Base-by-base conservation (phyloP, 352 stramenopile species). In the Phytophthora litchii region DNA sequence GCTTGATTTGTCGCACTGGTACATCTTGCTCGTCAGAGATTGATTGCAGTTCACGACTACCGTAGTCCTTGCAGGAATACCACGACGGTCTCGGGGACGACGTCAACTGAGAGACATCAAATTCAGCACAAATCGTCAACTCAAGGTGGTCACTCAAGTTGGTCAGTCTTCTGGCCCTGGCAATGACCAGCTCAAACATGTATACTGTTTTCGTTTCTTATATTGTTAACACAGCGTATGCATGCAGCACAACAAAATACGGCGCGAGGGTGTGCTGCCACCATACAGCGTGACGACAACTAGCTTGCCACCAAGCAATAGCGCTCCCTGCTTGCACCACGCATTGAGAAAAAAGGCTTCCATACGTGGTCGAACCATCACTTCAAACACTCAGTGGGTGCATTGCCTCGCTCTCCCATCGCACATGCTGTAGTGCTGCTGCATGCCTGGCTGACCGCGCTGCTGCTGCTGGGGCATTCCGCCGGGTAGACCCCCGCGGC, bases 401-500 rank as follows among this genome's bases (percentile, higher is more conserved):
- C 23, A 27, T 27, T 27, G 23, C 23, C 23, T 27, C 23, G 5
- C 23, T 27, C 23, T 27, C 23, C 23, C 23, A 27, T 27, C 23
- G 23, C 3, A 27, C 23, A 27, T 27, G 23, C 23, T 5, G 23
- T 27, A 27, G 19, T 66, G 57, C 16, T 66, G 57, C 16, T 79
- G 70, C 57, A 65, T 64, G 60, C 23, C 23, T 74, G 71, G 60
- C 64, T 12, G 11, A 32, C 41, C 48, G 21, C 56, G 50, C 16
- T 65, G 49, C 41, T 62, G 54, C 27, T 68, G 58, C 27, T 55
- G 51, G 38, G 35, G 23, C 40, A 85, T 81, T 37, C 69, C 72
- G 48, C 71, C 72, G 13, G 72, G 69, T 38, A 70, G 21, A 29
- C 58, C 69, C 9, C 64, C 64, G 20, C 76, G 74, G 16, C 64